These are phyloP conservation scores for Melampsora americana DNA, from an alignment of 1,284 basidiomycete species.

Conservation along the genomic window DNA sequence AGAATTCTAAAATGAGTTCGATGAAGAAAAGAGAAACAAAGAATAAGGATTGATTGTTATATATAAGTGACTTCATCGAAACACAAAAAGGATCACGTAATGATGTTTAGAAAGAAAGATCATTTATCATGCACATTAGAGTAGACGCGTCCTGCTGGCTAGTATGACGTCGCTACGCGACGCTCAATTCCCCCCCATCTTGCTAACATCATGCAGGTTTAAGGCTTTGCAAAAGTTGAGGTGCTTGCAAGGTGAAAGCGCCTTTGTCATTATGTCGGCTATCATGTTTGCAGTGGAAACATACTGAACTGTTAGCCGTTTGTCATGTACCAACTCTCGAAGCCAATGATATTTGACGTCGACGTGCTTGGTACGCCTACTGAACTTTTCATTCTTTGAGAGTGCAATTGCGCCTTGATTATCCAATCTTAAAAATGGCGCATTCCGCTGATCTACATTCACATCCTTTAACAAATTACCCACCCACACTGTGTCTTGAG, in stretches of 20 bases:
- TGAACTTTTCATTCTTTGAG: neutral
- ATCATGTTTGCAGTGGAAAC: slow-evolving; percentile 6
- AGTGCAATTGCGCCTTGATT: slow-evolving; percentile 14
- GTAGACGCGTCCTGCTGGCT: no score
- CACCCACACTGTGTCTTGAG: neutral
- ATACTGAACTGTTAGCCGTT: neutral
- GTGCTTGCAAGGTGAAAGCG: neutral
- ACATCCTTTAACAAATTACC: neutral
- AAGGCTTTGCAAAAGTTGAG: neutral
- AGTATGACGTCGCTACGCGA: no score
- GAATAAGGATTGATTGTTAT: no score
- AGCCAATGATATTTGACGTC: no score
- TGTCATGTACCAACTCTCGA: neutral
- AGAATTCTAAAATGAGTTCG: no score
- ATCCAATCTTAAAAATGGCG: neutral
- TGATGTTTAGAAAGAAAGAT: no score
- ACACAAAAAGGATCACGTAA: no score
- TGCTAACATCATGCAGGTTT: neutral
- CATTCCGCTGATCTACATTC: no score
- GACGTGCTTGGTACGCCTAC: neutral
- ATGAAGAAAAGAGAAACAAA: no score
- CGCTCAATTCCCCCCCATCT: no score
- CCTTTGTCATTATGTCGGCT: slow-evolving; percentile 1
- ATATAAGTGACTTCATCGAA: no score
- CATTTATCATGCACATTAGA: no score